These are phyloP conservation scores for Astrothelium subdiscretum DNA, from an alignment of 495 filamentous ascomycete species.

Conservation along the genomic window DNA sequence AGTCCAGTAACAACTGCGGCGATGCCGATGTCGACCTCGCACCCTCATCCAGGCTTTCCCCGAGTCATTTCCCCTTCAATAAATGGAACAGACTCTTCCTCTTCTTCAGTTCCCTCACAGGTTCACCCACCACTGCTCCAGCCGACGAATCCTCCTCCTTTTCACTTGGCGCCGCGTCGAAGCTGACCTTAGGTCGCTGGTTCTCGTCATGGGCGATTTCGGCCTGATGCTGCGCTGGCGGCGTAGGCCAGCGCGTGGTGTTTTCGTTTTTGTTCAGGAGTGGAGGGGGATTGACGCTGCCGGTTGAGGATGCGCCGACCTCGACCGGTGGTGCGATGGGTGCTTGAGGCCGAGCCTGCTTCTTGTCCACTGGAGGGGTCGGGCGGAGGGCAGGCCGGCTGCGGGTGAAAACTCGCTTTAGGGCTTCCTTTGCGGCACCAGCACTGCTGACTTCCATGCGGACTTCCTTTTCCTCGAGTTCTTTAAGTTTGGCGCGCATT, in stretches of 20 bases:
- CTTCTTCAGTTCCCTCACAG: not conserved
- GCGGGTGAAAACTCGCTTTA: not conserved
- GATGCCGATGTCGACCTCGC: not conserved
- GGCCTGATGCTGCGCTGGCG: not conserved
- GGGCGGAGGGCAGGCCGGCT: not conserved
- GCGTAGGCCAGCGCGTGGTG: not conserved
- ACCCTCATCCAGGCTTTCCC: not conserved
- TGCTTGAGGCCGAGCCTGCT: not conserved
- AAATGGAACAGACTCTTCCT: not conserved
- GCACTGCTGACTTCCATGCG: not conserved
- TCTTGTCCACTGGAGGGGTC: not conserved
- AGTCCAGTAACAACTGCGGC: not conserved
- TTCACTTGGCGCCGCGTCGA: not conserved
- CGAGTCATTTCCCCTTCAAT: not conserved
- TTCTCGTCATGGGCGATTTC: not conserved
- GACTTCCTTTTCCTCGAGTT: constrained; percentile 33
- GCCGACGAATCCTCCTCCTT: not conserved
- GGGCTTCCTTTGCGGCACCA: not conserved
- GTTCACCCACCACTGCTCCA: not conserved
- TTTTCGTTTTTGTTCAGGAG: not conserved
- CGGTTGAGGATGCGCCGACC: not conserved
- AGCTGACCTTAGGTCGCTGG: not conserved
- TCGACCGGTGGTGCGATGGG: not conserved
- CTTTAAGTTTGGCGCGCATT: constrained; percentile 53
- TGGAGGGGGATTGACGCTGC: not conserved